phyloP scores from a whole-genome alignment of 306 rosid species.

The Quercus engelmannii region DNA sequence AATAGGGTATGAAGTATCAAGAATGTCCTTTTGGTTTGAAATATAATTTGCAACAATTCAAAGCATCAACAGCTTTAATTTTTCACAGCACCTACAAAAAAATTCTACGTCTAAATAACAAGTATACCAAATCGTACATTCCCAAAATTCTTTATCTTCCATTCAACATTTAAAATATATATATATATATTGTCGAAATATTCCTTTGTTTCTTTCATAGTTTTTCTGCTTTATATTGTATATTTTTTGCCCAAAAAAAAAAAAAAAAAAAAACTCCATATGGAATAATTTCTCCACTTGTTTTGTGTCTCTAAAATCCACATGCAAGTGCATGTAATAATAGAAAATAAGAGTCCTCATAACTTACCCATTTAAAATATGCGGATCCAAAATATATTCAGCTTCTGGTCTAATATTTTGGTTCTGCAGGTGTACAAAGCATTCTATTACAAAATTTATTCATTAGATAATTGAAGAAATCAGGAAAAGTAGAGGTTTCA shows the following conservation, averaged over 20 bases:
- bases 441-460: neutral
- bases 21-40: neutral
- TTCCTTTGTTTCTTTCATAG: neutral
- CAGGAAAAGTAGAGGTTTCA: constrained; percentile 10
- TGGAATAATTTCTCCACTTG: neutral
- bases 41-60: neutral
- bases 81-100: neutral
- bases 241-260: no score
- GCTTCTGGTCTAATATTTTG: constrained; percentile 65
- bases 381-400: constrained; percentile 52
- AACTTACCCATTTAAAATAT: constrained; percentile 53
- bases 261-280: neutral
- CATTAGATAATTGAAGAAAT: neutral
- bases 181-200: neutral
- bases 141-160: neutral
- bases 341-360: neutral
- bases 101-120: neutral
- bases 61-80: neutral
- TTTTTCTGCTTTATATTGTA: neutral
- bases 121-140: neutral
- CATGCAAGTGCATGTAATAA: constrained; percentile 5
- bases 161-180: neutral
- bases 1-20: neutral
- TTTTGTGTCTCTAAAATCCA: constrained; percentile 1
- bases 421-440: constrained; percentile 42